Conservation (phyloP, 2,329 filamentous ascomycete species). For the Clarireedia hainanense region DNA sequence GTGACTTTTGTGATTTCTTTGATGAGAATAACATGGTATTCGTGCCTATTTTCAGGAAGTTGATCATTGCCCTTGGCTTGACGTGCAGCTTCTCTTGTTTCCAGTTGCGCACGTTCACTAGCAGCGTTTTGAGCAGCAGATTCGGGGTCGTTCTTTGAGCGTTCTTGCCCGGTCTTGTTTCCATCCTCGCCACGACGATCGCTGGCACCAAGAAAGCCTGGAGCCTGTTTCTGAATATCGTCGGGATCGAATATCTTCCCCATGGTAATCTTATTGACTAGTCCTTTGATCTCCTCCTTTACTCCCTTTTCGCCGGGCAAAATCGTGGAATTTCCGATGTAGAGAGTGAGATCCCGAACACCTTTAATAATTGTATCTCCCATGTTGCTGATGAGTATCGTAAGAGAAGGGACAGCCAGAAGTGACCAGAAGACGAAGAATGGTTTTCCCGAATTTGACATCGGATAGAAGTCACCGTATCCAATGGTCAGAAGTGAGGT, state of each 20-base stretch:
- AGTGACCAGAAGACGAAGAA: conserved; percentile 95
- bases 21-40: conserved; percentile 59
- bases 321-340: conserved; percentile 52
- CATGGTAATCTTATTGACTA: conserved; percentile 36
- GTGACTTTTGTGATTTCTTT: conserved; percentile 62
- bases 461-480: conserved; percentile 72
- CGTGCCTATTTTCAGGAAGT: conserved; percentile 27
- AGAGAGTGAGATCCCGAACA: conserved; percentile 47
- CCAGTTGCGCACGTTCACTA: conserved; percentile 11
- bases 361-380: conserved; percentile 72
- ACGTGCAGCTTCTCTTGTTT: conserved; percentile 9
- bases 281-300: conserved; percentile 36
- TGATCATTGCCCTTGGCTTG: conserved; percentile 14
- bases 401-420: conserved; percentile 80
- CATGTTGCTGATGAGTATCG: conserved; percentile 75
- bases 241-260: conserved; percentile 34
- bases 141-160: conserved; percentile 17
- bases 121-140: conserved; percentile 14
- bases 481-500: conserved; percentile 78
- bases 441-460: conserved; percentile 69
- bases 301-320: conserved; percentile 48
- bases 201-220: conserved; percentile 34
- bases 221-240: conserved; percentile 29
- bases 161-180: conserved; percentile 14
- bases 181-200: conserved; percentile 17